These are phyloP conservation scores for Phytophthora fragariae DNA, from an alignment of 352 stramenopile genomes.

Conservation along the genomic window DNA sequence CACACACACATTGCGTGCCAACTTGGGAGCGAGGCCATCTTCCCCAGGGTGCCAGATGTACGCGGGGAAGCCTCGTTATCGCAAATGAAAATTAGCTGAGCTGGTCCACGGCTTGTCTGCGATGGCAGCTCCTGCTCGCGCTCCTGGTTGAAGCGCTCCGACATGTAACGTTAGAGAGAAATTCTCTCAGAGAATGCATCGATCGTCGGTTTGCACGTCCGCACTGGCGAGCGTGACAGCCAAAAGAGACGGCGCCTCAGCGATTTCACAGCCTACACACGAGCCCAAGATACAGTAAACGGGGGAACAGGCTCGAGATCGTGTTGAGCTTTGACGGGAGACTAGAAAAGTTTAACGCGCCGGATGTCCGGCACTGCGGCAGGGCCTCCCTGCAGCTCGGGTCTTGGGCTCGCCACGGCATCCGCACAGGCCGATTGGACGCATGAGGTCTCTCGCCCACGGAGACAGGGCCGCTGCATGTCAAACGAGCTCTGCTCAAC, in stretches of 20 bases:
- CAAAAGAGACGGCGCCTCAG: slow-evolving; percentile 8
- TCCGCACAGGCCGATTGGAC: slow-evolving; percentile 13
- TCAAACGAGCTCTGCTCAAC: slow-evolving; percentile 18
- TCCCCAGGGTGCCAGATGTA: slow-evolving; percentile 19
- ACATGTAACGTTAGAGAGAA: slow-evolving; percentile 9
- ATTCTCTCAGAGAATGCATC: slow-evolving; percentile 10
- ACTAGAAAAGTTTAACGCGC: slow-evolving; percentile 8
- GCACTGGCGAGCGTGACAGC: neutral
- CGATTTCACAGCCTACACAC: slow-evolving; percentile 30
- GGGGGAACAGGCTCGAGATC: slow-evolving; percentile 19
- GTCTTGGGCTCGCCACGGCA: neutral
- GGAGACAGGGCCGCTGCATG: slow-evolving; percentile 22
- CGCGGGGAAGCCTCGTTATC: slow-evolving; percentile 14
- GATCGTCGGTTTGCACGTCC: slow-evolving; percentile 21
- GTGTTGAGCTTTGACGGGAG: slow-evolving; percentile 18
- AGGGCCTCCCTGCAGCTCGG: neutral
- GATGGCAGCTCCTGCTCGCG: slow-evolving; percentile 8
- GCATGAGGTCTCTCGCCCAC: neutral
- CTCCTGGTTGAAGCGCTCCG: neutral
- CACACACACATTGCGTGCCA: slow-evolving; percentile 3
- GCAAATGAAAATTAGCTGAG: slow-evolving; percentile 20
- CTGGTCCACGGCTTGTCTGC: slow-evolving; percentile 22
- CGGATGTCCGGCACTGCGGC: neutral
- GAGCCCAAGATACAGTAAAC: slow-evolving; percentile 10
- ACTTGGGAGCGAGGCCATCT: neutral